Base-by-base conservation (phyloP, 192 early-diverging fungal species). In the Dissophora ornata region DNA sequence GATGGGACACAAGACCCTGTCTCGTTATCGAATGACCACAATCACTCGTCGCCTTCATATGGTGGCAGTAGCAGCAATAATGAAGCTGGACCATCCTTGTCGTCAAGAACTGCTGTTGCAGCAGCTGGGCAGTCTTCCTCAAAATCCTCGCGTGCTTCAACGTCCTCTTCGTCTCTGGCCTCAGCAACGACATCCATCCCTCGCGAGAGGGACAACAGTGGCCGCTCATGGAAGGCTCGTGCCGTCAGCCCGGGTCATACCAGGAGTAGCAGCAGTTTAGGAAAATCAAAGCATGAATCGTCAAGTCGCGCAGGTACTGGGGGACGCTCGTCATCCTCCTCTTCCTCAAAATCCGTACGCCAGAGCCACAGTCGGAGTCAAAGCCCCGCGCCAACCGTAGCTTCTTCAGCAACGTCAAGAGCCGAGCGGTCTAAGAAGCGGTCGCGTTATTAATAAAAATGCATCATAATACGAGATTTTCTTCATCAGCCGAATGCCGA, bases 381-480 rank as follows among this genome's bases (percentile, higher is more conserved):
- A 16, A 75, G 71, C 38, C 71, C 70, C 30, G 21, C 51, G 21
- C 28, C 45, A 9, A 13, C 36, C 6, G 36, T 13, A 21, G 16
- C 34, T 18, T 44, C 33, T 28, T 53, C 64, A 36, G 54, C 55
- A 28, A 41, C 58, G 10, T 7, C 34, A 25, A 51, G 58, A 50
- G 51, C 29, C 0, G 64, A 77, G 32, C 45, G 64, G 18, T 46
- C 38, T 2, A 77, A 67, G 18, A 77, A 77, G 26, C 57, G 73
- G 34, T 61, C 58, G 26, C 73, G 73, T 2, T 57, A 77, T 34
- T 67, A 42, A 56, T 1, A 44, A 15, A 15, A 54, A 49, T 19
- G 6, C 13, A 18, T 34, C 57, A 45, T 26, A 59, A 59, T 59
- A 59, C 25, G 9, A 22, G 21, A 51, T 10, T 25, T 6, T 55